Evolutionary conservation across 1,284 basidiomycete species (phyloP), one percentile per base, ranked within the genome.

Genomic region (Mycena citricolor): DNA sequence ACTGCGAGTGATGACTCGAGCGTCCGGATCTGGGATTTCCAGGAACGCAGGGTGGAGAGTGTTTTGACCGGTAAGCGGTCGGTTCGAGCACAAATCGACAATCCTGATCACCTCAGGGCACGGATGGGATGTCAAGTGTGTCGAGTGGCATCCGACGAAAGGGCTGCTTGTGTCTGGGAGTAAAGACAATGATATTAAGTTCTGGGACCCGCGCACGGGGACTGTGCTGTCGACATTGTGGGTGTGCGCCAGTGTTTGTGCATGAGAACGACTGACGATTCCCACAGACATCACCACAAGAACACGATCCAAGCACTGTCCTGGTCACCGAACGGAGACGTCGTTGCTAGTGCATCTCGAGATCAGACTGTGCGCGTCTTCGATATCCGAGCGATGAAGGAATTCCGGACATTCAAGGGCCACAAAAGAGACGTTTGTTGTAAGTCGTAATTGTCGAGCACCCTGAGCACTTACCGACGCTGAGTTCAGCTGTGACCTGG

Each of bases 381-480:
- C 61, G 97, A 99, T 61, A 95, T 99, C 46, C 84, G 97, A 8
- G 91, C 91, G 20, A 97, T 99, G 90, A 93, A 94, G 63, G 95
- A 99, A 62, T 83, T 92, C 57, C 80, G 86, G 24, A 73, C 92
- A 17, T 79, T 98, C 53, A 90, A 91, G 59, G 95, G 95, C 0
- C 95, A 97, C 72, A 90, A 90, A 59, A 97, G 97, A 62, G 95
- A 98, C 76, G 92, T 97, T 32, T 97, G 94, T 73, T 94, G 90
- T 94, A 70, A 51, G 90, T 77, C 25, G n/a, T 23, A n/a, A n/a
- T 16, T 24, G 32, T 41, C 32, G 31, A 7, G 22, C 14, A 23
- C 8, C 8, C 39, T 19, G 21, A 25, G 33, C 37, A 39, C 21
- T 30, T 38, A 8, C 17, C 29, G 37, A 29, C 32, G 17, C 25